Base-by-base conservation (phyloP, 495 filamentous ascomycete genomes). In the Aspergillus affinis region DNA sequence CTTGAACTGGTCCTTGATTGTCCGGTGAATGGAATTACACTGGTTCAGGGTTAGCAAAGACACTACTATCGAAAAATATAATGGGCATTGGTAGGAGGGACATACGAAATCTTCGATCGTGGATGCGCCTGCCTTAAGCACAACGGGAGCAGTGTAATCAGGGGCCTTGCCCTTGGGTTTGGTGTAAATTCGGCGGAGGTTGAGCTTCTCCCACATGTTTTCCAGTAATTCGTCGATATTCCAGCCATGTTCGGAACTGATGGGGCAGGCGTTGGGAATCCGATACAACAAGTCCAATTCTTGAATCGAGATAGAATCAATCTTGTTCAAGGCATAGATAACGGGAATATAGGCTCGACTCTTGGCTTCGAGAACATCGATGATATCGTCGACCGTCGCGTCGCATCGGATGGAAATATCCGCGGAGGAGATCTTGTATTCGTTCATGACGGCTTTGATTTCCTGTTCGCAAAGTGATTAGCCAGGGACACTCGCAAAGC, bases 401-500 rank as follows among this genome's bases (percentile, higher is more conserved):
- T 98, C 94, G 77, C 94, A 98, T 56, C 94, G 88, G 71, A 98
- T 98, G 47, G 94, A 90, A 65, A 98, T 96, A 79, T 98, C 95
- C 47, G 93, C 93, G n/a, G 92, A 96, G 57, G 87, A 87, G 67
- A 98, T 98, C 68, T 88, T 90, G 78, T 98, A 98, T 73, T 98
- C 94, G 74, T 82, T 84, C 92, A 98, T 94, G 51, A 98, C 94
- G 45, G 94, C 94, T 78, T 89, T 92, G 79, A 98, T 96, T 79
- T 98, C 95, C 86, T 88, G 55, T 61, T 32, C 3, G 29, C 18
- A 44, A 52, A 58, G 61, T 62, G 23, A 58, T 75, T 53, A 78
- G 64, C 45, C 48, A 54, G 51, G 13, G n/a, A 51, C 48, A 15
- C 17, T 18, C 55, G 23, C 41, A n/a, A 47, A 57, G 13, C 17